A percentile compares a stretch with the other conserved stretches of the same genome.
These are phyloP conservation scores for Scheffersomyces lignosus DNA, from an alignment of 805 yeast species.

Conservation along the genomic window DNA sequence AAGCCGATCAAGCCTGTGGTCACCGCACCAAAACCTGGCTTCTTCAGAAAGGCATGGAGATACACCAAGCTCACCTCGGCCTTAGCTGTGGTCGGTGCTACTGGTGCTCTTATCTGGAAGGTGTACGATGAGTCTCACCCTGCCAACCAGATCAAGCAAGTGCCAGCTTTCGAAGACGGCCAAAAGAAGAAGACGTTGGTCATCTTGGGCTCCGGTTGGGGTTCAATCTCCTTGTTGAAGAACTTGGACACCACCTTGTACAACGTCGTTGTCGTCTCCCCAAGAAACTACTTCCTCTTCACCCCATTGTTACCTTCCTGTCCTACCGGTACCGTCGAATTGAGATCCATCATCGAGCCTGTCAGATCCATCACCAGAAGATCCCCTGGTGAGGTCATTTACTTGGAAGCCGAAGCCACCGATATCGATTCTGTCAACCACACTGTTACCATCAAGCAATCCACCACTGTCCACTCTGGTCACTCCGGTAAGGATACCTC, in stretches of 20 bases:
- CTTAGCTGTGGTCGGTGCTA: slow-evolving; percentile 53
- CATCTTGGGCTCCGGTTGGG: slow-evolving; percentile 92
- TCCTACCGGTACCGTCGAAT: slow-evolving; percentile 90
- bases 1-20: too few species aligned
- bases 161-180: slow-evolving; percentile 55
- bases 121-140: slow-evolving; percentile 66
- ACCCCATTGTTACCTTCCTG: slow-evolving; percentile 95
- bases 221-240: slow-evolving; percentile 81
- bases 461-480: slow-evolving; percentile 55
- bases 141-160: slow-evolving; percentile 57
- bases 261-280: slow-evolving; percentile 87
- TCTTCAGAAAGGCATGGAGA: slow-evolving; percentile 46
- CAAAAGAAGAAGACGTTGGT: slow-evolving; percentile 73
- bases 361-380: slow-evolving; percentile 83
- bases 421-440: slow-evolving; percentile 74
- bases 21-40: slow-evolving; percentile 19
- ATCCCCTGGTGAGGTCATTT: slow-evolving; percentile 72
- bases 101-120: slow-evolving; percentile 50
- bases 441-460: slow-evolving; percentile 61
- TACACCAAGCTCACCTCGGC: slow-evolving; percentile 48
- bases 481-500: slow-evolving; percentile 52
- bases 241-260: slow-evolving; percentile 82
- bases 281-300: slow-evolving; percentile 92
- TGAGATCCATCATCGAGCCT: slow-evolving; percentile 91
- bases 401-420: slow-evolving; percentile 89